phyloP scores from a whole-genome alignment of 148 eudicot genomes.

The Simmondsia chinensis region DNA sequence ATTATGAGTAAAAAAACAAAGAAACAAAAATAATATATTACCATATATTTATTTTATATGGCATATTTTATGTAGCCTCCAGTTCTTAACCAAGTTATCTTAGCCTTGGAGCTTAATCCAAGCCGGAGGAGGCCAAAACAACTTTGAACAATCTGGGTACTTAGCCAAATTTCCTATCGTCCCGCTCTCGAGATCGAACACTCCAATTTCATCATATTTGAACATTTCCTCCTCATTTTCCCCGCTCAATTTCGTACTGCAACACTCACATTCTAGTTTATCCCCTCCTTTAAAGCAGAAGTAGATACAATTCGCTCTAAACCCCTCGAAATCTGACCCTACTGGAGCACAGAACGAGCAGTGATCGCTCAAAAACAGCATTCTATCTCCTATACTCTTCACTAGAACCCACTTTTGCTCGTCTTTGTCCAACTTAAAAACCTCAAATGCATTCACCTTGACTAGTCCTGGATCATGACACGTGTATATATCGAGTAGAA shows the following conservation, averaged over 20 bases:
- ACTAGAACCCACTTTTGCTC: constrained; percentile 16
- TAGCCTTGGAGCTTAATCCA: too few species aligned
- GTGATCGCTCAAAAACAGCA: constrained; percentile 18
- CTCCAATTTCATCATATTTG: constrained; percentile 41
- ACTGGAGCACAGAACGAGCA: constrained; percentile 9
- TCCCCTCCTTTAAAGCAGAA: constrained; percentile 15
- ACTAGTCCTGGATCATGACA: constrained; percentile 13
- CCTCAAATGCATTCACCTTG: constrained; percentile 16
- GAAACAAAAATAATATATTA: too few species aligned
- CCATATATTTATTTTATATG: too few species aligned
- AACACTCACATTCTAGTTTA: background rate
- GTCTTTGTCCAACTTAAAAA: constrained; percentile 13
- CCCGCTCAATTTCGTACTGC: background rate
- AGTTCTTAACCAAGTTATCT: too few species aligned
- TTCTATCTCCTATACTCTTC: constrained; percentile 9
- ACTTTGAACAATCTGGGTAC: too few species aligned
- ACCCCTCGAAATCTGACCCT: constrained; percentile 10
- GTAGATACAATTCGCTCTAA: constrained; percentile 28
- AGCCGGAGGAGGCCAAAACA: too few species aligned
- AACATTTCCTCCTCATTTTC: constrained; percentile 3
- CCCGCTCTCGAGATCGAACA: constrained; percentile 67
- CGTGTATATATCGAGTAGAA: constrained; percentile 21
- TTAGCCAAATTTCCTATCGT: too few species aligned
- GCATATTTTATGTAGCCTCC: too few species aligned
- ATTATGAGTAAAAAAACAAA: too few species aligned